phyloP scores from a whole-genome alignment of 1,139 yeast species.

The Kurtzmaniella quercitrusa region DNA sequence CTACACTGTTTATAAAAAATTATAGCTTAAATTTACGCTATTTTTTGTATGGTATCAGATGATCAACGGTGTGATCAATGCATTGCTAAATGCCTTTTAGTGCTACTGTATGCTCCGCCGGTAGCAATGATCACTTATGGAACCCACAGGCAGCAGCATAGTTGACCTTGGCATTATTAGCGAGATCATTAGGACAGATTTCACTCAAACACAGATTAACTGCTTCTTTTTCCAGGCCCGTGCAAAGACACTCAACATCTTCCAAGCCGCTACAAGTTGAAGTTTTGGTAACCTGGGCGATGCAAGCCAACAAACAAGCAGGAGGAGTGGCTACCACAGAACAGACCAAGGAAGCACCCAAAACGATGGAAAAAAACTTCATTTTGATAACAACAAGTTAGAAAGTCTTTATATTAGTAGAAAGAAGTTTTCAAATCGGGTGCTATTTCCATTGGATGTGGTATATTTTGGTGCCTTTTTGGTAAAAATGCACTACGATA shows the following conservation, averaged over 20 bases:
- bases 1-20: too few species aligned
- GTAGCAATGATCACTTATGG: too few species aligned
- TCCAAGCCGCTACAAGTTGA: constrained; percentile 53
- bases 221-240: constrained; percentile 37
- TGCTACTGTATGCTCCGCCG: too few species aligned
- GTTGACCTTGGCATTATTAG: constrained; percentile 52
- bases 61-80: too few species aligned
- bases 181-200: constrained; percentile 60
- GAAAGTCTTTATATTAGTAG: not conserved
- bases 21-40: too few species aligned
- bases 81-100: too few species aligned
- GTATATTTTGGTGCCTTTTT: not conserved
- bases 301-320: constrained; percentile 88
- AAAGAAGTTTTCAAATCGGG: not conserved
- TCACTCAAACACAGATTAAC: constrained; percentile 57
- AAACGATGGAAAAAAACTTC: not conserved
- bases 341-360: constrained; percentile 29
- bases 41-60: not conserved
- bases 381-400: not conserved
- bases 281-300: constrained; percentile 58
- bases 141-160: constrained; percentile 49
- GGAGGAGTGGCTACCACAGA: constrained; percentile 70
- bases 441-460: not conserved
- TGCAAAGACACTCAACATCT: constrained; percentile 63
- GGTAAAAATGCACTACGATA: too few species aligned